Evolutionary conservation across 1,139 yeast genomes (phyloP).

Genomic region (Yamadazyma conglobata): DNA sequence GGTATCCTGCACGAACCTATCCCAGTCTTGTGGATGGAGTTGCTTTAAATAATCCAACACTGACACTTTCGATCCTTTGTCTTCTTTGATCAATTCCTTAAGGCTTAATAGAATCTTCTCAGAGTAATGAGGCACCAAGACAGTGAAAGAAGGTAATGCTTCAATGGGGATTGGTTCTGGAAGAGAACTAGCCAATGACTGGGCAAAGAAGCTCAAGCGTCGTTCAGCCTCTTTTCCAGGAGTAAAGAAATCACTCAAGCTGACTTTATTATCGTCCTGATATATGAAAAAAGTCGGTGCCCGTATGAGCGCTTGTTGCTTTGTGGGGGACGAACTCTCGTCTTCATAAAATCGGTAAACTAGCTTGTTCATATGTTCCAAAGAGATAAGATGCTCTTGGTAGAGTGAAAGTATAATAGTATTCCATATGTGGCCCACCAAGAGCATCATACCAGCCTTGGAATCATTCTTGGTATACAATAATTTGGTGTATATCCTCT

Average conservation of each 20-base stretch:
- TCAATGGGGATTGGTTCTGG: constrained; percentile 70
- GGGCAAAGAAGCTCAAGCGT: constrained; percentile 83
- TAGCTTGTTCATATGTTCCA: constrained; percentile 62
- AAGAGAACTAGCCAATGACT: constrained; percentile 73
- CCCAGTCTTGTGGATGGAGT: constrained; percentile 73
- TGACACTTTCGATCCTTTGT: constrained; percentile 57
- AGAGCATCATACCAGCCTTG: constrained; percentile 20
- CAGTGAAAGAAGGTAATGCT: constrained; percentile 81
- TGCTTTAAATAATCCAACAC: constrained; percentile 71
- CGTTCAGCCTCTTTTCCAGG: constrained; percentile 75
- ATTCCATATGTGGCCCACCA: constrained; percentile 76
- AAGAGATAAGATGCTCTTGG: constrained; percentile 71
- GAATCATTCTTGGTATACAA: constrained; percentile 39
- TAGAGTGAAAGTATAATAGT: constrained; percentile 72
- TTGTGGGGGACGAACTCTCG: constrained; percentile 26
- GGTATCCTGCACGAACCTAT: constrained; percentile 64
- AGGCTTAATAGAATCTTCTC: constrained; percentile 68
- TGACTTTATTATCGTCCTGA: constrained; percentile 58
- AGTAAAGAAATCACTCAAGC: constrained; percentile 38
- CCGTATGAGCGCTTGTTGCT: constrained; percentile 28
- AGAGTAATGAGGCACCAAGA: constrained; percentile 78
- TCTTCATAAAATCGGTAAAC: constrained; percentile 21
- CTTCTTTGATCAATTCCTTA: constrained; percentile 65
- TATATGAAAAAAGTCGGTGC: constrained; percentile 70
- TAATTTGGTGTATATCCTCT: constrained; percentile 65